Evolutionary conservation across 2,329 filamentous ascomycete species (phyloP), one percentile per base, ranked within the genome.

Genomic region (Cercospora canescens): DNA sequence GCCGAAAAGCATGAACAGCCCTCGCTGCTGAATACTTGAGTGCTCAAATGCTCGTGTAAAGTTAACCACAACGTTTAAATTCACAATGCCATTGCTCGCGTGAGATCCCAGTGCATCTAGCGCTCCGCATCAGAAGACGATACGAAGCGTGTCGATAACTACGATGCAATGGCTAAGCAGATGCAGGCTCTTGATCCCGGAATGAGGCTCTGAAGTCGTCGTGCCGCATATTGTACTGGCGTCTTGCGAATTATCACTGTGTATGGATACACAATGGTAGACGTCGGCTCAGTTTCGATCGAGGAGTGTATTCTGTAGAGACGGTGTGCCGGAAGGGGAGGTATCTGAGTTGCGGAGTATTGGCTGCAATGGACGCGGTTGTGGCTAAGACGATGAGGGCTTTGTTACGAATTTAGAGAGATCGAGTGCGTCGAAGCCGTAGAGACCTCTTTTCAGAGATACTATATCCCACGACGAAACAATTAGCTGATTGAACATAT

Each of bases 241-340:
- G 55, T 73, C 69, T 4, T 18, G 54, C 2, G 70, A 68, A 60
- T 70, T 70, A 26, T 70, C 67, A 32, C 69, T 67, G n/a, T 68
- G 62, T 9, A 57, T 41, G 55, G 54, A 62, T 83, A 88, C 87
- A 86, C 88, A 89, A 79, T 90, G 88, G 81, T 90, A 90, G 54
- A 84, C 87, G 74, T 88, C 85, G 70, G 84, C 79, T 74, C 87
- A 89, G 62, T 87, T 87, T 28, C 90, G 82, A 70, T 85, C 80
- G 72, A 87, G 83, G 75, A 90, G 83, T 21, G 88, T 88, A 64
- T 67, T 62, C 3, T 62, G 64, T 12, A 71, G 66, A 11, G 62
- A 90, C 34, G 87, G 84, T 73, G 89, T 91, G 72, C 88, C 88
- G 7, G 88, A n/a, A n/a, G n/a, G n/a, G n/a, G n/a, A n/a, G n/a